These are phyloP conservation scores for Neonectria hederae DNA, from an alignment of 2,329 filamentous ascomycete species.

Conservation along the genomic window DNA sequence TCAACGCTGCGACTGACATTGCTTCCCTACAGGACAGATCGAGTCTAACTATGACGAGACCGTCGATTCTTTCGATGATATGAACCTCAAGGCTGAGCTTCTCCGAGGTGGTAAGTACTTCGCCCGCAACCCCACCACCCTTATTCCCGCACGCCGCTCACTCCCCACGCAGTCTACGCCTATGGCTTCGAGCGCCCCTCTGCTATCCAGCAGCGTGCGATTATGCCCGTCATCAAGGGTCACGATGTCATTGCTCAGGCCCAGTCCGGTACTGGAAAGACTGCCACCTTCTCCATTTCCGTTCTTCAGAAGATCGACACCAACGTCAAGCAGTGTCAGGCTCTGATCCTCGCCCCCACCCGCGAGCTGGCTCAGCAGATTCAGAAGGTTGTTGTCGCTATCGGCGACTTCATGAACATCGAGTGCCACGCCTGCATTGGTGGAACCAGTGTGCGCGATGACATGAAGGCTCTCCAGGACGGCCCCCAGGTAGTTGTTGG, in stretches of 20 bases:
- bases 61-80: constrained; percentile 98
- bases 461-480: constrained; percentile 97
- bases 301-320: constrained; percentile 98
- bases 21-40: constrained; percentile 80
- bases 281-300: constrained; percentile 98
- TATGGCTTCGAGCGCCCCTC: constrained; percentile 99
- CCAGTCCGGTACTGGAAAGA: constrained; percentile 99
- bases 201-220: constrained; percentile 99
- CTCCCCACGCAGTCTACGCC: constrained; percentile 76
- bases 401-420: constrained; percentile 99
- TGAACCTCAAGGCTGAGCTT: constrained; percentile 96
- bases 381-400: constrained; percentile 98
- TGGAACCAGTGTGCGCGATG: constrained; percentile 96
- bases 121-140: constrained; percentile 25
- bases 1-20: constrained; percentile 34
- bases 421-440: constrained; percentile 99
- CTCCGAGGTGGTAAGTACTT: constrained; percentile 80
- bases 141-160: constrained; percentile 41
- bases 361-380: constrained; percentile 99
- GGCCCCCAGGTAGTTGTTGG: constrained; percentile 97
- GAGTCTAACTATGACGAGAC: constrained; percentile 99
- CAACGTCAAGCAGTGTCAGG: constrained; percentile 95
- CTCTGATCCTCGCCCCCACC: constrained; percentile 95
- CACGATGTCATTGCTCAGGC: constrained; percentile 99
- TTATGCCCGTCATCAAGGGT: constrained; percentile 99